Base-by-base conservation (phyloP, 805 yeast genomes). In the Yarrowia divulgata region DNA sequence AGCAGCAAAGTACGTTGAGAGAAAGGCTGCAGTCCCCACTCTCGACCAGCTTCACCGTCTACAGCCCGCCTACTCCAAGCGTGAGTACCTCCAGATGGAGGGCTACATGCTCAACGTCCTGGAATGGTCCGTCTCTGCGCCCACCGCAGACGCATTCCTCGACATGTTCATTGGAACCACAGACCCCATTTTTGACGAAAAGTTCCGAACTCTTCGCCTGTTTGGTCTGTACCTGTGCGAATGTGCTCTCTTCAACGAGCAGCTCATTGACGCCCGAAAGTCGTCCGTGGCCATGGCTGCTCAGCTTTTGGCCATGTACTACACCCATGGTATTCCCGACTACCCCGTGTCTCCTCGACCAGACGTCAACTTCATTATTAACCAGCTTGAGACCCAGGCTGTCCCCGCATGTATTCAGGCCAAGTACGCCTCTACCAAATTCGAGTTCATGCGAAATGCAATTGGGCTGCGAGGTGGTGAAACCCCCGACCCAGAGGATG, bases 1-100 rank as follows among this genome's bases (percentile, higher is more conserved):
- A 43, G 91, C 97, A 2, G 88, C 97, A 32, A 94, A 94, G 78
- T 83, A 88, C 14, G 85, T 85, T 74, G 91, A 91, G 70, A 87
- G 88, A 76, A 85, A 95, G 76, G 87, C 87, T 70, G 82, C 91
- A 74, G 85, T 90, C 64, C 97, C 97, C 52, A 96, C 91, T 75
- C 82, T 91, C 69, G 87, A 89, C 69, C 86, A 84, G 73, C 81
- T 90, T 71, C 83, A 83, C 70, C 50, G 52, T 13, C 42, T 60
- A 14, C 66, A 60, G 35, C 66, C 66, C 32, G 84, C 84, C 8
- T 88, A 88, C 75, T 86, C 85, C 71, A 86, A 83, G 73, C 82
- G 83, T 13, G 82, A 87, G 85, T 87, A 86, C 74, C 79, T 84
- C 67, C 93, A 90, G 78, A 90, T 90, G 94, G 96, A 90, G 78